Conservation (phyloP, 78 protist species). For the Chrysochromulina tobinii region DNA sequence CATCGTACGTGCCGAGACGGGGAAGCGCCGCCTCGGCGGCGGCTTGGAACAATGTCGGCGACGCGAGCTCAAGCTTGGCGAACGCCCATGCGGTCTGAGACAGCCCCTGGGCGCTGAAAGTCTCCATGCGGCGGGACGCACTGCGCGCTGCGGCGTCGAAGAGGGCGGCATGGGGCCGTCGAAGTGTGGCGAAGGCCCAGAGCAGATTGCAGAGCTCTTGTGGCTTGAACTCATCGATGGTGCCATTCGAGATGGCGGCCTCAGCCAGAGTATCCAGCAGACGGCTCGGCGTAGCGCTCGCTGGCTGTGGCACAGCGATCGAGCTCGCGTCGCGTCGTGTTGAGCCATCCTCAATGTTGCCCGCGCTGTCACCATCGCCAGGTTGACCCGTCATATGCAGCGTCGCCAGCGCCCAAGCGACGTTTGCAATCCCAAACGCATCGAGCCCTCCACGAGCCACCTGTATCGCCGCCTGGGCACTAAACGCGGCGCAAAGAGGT, state of each 20-base stretch:
- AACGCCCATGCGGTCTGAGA: not conserved
- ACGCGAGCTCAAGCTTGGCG: not conserved
- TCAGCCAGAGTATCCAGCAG: too few relatives aligned
- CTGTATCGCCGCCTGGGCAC: not conserved
- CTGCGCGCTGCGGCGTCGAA: not conserved
- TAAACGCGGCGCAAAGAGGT: not conserved
- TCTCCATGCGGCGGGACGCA: not conserved
- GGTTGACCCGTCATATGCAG: not conserved
- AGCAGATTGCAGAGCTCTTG: conserved; percentile 17
- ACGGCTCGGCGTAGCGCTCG: too few relatives aligned
- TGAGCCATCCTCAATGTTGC: too few relatives aligned
- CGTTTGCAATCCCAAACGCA: not conserved
- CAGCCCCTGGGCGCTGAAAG: not conserved
- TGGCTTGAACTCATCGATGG: not conserved
- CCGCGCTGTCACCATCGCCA: too few relatives aligned
- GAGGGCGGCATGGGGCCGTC: not conserved
- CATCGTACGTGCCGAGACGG: not conserved
- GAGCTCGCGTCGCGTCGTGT: too few relatives aligned
- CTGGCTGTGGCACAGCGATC: too few relatives aligned
- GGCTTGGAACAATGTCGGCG: not conserved
- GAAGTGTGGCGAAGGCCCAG: conserved; percentile 13
- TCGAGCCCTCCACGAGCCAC: not conserved
- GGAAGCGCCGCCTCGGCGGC: not conserved
- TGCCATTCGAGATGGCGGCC: too few relatives aligned
- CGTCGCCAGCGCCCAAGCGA: not conserved